Base-by-base conservation (phyloP, 352 stramenopile genomes). In the Pythium monospermum region DNA sequence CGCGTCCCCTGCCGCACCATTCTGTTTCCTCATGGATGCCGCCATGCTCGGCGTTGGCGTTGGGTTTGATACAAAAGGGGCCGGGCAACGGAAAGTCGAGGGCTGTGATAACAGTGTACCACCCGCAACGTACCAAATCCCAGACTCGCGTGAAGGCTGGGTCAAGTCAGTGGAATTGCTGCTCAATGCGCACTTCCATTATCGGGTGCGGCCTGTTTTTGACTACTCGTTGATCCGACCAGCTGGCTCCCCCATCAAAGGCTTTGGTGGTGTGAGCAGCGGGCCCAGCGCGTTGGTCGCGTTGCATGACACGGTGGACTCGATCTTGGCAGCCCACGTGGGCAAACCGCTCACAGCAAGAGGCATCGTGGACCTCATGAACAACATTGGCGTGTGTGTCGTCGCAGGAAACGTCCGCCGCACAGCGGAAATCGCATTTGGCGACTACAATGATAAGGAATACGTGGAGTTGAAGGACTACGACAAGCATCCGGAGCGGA, bases 11-110 rank as follows among this genome's bases (percentile, higher is more conserved):
- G 70, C 83, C 0, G 70, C 85, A 39, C 87, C 91, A 2, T 98
- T 97, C 52, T 95, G 83, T 53, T 98, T 98, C 61, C 70, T 97
- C n/a, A 98, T 98, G 91, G 91, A 98, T 51, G 87, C 90, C 6
- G 83, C 84, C 16, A 98, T 98, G 91, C 85, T 98, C 13, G 91
- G 87, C 7, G 90, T 98, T 12, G 91, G 91, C 18, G 91, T 98
- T 5, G 91, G 91, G 2, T 98, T 98, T 59, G 91, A 98, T 65
- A 97, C 89, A 1, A 91, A 96, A 40, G 91, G 88, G 3, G 87
- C 85, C 2, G 71, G 68, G 0, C 79, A 83, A 33, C 37, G 95
- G 26, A 48, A 49, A 5, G 68, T 88, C 0, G 64, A 61, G 23
- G 61, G 78, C 13, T 65, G 48, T 12, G 52, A 68, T 28, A 43